Evolutionary conservation across 805 yeast genomes (phyloP).

Genomic region (Starmera pachycereana): DNA sequence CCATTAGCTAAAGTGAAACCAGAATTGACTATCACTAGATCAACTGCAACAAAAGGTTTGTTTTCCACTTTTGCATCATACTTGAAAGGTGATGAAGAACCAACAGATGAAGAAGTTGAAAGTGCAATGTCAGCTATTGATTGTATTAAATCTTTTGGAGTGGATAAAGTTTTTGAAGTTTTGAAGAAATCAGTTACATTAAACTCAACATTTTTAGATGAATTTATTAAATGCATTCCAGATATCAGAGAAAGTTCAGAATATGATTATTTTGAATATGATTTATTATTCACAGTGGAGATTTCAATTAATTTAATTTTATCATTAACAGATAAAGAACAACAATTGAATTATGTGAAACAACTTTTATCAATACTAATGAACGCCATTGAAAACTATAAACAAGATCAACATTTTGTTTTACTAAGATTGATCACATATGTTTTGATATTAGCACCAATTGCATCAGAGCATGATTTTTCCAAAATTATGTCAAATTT

Average conservation of each 20-base stretch:
- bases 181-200: constrained; percentile 18
- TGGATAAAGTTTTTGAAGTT: constrained; percentile 44
- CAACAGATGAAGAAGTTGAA: constrained; percentile 87
- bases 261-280: constrained; percentile 35
- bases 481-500: constrained; percentile 1
- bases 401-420: constrained; percentile 10
- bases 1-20: constrained; percentile 56
- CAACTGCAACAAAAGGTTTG: constrained; percentile 65
- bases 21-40: constrained; percentile 50
- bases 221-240: constrained; percentile 26
- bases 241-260: constrained; percentile 14
- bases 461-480: background rate
- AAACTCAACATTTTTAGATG: constrained; percentile 19
- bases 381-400: constrained; percentile 17
- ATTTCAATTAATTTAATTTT: constrained; percentile 20
- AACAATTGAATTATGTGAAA: constrained; percentile 9
- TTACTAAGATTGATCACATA: constrained; percentile 40
- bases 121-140: constrained; percentile 74
- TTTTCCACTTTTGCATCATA: constrained; percentile 88
- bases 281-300: constrained; percentile 39
- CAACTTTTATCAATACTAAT: constrained; percentile 6
- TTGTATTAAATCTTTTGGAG: constrained; percentile 64
- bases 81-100: constrained; percentile 91
- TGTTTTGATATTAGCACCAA: constrained; percentile 31
- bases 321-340: constrained; percentile 21